Evolutionary conservation across 1,139 yeast species (phyloP).

Genomic region (Candida dubliniensis): DNA sequence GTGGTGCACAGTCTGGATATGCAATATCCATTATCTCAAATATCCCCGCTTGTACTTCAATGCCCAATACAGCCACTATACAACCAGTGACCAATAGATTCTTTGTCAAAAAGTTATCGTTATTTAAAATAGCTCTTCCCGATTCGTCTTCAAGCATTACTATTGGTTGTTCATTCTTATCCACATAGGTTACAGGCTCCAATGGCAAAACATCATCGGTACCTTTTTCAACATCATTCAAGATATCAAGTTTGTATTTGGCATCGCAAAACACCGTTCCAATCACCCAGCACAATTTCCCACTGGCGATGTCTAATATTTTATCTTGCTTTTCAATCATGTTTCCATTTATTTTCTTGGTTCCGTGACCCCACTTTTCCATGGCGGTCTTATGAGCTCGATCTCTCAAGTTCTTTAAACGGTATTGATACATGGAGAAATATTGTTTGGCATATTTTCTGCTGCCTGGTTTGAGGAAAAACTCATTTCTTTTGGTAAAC

Average conservation of each 20-base stretch:
- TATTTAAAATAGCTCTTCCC: constrained; percentile 78
- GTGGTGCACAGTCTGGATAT: constrained; percentile 67
- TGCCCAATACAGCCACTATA: constrained; percentile 81
- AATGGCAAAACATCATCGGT: constrained; percentile 52
- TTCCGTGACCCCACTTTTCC: constrained; percentile 49
- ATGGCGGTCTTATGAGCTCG: constrained; percentile 50
- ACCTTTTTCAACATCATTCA: constrained; percentile 73
- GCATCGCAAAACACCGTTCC: constrained; percentile 88
- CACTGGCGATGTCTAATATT: constrained; percentile 72
- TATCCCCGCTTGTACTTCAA: constrained; percentile 79
- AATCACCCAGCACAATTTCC: constrained; percentile 79
- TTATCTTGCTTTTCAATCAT: constrained; percentile 48
- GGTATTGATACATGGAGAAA: constrained; percentile 67
- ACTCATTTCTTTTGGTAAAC: constrained; percentile 14
- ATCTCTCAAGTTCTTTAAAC: constrained; percentile 56
- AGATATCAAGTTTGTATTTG: constrained; percentile 79
- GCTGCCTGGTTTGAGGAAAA: constrained; percentile 20
- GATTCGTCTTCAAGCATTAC: constrained; percentile 92
- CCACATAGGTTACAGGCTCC: constrained; percentile 32
- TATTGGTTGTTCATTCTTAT: constrained; percentile 32
- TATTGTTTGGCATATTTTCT: constrained; percentile 71
- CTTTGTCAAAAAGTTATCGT: constrained; percentile 51
- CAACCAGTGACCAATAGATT: constrained; percentile 79
- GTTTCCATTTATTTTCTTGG: constrained; percentile 35
- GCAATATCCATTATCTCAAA: constrained; percentile 82